Percentiles rank a stretch among this genome's conserved stretches.
Conservation (phyloP, 176 grass and related monocot species). For the Aechmea fasciata region DNA sequence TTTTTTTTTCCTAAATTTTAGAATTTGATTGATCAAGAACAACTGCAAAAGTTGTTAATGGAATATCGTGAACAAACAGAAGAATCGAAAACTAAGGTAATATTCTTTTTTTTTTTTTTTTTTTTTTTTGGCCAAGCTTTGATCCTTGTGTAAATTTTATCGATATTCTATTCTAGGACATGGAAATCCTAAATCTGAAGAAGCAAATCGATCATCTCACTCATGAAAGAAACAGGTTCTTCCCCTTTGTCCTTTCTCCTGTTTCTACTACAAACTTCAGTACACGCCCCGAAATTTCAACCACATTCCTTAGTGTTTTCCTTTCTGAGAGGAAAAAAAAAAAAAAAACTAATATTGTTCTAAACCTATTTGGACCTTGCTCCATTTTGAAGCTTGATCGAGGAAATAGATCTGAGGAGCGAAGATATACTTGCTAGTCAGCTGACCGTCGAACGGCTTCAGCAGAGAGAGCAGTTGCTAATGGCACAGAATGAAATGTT, state of each 20-base stretch:
- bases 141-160: slow-evolving; percentile 12
- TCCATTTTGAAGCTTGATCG: slow-evolving; percentile 48
- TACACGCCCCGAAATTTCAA: background rate
- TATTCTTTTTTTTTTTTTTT: slow-evolving; percentile 9
- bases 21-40: slow-evolving; percentile 64
- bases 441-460: slow-evolving; percentile 55
- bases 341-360: background rate
- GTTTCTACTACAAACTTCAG: background rate
- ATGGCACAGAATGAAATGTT: slow-evolving; percentile 58
- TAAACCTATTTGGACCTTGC: background rate
- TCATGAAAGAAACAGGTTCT: slow-evolving; percentile 51
- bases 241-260: background rate
- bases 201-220: slow-evolving; percentile 44
- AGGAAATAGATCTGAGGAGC: slow-evolving; percentile 60
- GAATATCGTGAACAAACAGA: slow-evolving; percentile 59
- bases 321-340: background rate
- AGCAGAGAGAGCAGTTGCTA: slow-evolving; percentile 61
- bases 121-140: slow-evolving; percentile 1
- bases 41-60: slow-evolving; percentile 55
- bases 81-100: slow-evolving; percentile 69
- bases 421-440: slow-evolving; percentile 39
- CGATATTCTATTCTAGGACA: slow-evolving; percentile 34
- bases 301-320: background rate
- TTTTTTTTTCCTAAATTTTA: slow-evolving; percentile 18
- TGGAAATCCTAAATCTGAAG: slow-evolving; percentile 47